phyloP scores from a whole-genome alignment of 2,329 filamentous ascomycete species.

The Dactylellina sp. region DNA sequence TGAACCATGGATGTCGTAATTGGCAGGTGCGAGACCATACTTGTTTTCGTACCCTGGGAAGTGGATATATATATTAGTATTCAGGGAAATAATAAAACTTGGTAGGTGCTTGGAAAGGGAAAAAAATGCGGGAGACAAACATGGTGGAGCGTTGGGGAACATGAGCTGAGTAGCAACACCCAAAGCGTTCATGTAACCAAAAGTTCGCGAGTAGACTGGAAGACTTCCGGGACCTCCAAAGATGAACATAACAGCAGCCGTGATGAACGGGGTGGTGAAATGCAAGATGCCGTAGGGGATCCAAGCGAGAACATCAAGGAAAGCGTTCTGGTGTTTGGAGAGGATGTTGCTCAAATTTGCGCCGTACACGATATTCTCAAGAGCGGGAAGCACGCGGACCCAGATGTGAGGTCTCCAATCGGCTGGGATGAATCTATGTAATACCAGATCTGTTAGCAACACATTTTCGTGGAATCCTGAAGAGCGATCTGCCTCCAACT shows the following conservation, averaged over 20 bases:
- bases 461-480: slow-evolving; percentile 16
- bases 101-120: slow-evolving; percentile 3
- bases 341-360: slow-evolving; percentile 96
- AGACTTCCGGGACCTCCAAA: slow-evolving; percentile 87
- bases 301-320: slow-evolving; percentile 90
- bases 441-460: slow-evolving; percentile 31
- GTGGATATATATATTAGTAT: slow-evolving; percentile 17
- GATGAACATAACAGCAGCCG: slow-evolving; percentile 82
- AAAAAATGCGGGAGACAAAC: slow-evolving; percentile 63
- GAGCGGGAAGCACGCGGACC: slow-evolving; percentile 91
- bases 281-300: slow-evolving; percentile 91
- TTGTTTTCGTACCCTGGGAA: slow-evolving; percentile 81
- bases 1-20: slow-evolving; percentile 89
- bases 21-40: slow-evolving; percentile 88
- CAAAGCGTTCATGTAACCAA: slow-evolving; percentile 90
- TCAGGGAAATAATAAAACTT: slow-evolving; percentile 15
- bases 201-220: slow-evolving; percentile 84
- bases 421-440: slow-evolving; percentile 81
- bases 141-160: slow-evolving; percentile 93
- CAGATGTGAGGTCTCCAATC: slow-evolving; percentile 93
- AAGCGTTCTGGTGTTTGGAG: slow-evolving; percentile 84
- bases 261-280: slow-evolving; percentile 85
- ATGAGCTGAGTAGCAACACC: slow-evolving; percentile 89
- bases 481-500: no score
- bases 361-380: slow-evolving; percentile 96